phyloP scores from a whole-genome alignment of 2,329 filamentous ascomycete species.

The Colletotrichum paranaense region DNA sequence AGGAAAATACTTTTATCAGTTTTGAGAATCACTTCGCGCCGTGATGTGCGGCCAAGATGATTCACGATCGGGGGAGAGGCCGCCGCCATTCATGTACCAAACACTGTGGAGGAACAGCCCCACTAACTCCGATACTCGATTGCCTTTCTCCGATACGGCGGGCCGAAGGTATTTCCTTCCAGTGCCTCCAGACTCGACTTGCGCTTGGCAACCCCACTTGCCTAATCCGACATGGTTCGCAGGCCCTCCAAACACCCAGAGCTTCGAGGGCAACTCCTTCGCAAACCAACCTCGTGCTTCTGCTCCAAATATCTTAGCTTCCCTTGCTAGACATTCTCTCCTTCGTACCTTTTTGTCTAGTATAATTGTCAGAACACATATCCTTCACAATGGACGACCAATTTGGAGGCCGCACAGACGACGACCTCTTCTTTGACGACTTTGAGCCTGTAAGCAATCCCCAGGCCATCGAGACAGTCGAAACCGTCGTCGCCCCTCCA shows the following conservation, averaged over 20 bases:
- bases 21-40: neutral
- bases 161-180: constrained; percentile 9
- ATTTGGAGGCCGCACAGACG: constrained; percentile 70
- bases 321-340: neutral
- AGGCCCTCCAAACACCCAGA: constrained; percentile 14
- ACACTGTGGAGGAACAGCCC: neutral
- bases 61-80: neutral
- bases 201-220: constrained; percentile 14
- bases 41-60: constrained; percentile 35
- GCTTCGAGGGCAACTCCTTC: constrained; percentile 19
- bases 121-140: neutral
- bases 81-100: neutral
- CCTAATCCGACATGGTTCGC: constrained; percentile 26
- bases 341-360: neutral
- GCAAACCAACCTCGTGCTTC: constrained; percentile 7
- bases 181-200: neutral
- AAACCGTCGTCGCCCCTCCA: constrained; percentile 18
- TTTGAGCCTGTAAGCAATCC: constrained; percentile 58
- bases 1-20: neutral
- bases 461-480: constrained; percentile 15
- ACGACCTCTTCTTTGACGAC: constrained; percentile 72
- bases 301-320: constrained; percentile 5
- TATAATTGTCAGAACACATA: neutral
- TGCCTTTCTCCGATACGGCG: neutral
- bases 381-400: constrained; percentile 65